phyloP scores from a whole-genome alignment of 2,329 filamentous ascomycete genomes.

The Mycogone perniciosa region DNA sequence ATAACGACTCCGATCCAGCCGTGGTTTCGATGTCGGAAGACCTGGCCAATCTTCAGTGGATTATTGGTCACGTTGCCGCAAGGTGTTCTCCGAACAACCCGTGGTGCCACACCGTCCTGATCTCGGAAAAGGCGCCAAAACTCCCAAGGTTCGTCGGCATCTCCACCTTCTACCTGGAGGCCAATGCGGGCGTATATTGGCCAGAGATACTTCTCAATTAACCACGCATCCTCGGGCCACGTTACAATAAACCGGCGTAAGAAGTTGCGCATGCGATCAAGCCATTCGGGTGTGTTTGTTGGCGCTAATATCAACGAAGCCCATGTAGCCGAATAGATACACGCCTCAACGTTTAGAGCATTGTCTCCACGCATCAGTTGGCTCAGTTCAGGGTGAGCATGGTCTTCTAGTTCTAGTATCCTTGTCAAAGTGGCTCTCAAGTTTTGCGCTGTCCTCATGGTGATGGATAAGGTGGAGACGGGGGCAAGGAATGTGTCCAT shows the following conservation, averaged over 20 bases:
- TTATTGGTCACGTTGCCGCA: constrained; percentile 17
- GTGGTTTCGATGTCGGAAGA: constrained; percentile 79
- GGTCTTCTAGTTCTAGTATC: constrained; percentile 23
- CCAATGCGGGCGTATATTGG: constrained; percentile 51
- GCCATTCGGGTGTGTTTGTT: constrained; percentile 44
- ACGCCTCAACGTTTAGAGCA: constrained; percentile 43
- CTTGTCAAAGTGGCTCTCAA: constrained; percentile 61
- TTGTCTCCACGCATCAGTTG: constrained; percentile 31
- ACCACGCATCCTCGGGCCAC: constrained; percentile 59
- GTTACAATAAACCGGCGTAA: constrained; percentile 38
- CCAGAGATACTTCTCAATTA: constrained; percentile 60
- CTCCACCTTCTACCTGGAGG: constrained; percentile 21
- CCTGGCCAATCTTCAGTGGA: constrained; percentile 66
- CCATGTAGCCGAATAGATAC: constrained; percentile 71
- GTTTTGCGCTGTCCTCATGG: constrained; percentile 68
- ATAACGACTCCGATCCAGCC: constrained; percentile 74
- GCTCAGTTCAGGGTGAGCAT: constrained; percentile 23
- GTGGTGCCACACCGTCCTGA: constrained; percentile 37
- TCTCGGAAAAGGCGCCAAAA: constrained; percentile 33
- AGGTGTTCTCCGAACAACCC: constrained; percentile 23
- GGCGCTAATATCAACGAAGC: constrained; percentile 53
- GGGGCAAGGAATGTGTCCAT: constrained; percentile 53
- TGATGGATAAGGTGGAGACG: constrained; percentile 59
- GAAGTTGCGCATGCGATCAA: constrained; percentile 58
- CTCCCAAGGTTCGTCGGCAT: constrained; percentile 26